Evolutionary conservation across 176 grass and related monocot genomes (phyloP), one percentile per base, ranked within the genome.

Genomic region (Chloris gayana): DNA sequence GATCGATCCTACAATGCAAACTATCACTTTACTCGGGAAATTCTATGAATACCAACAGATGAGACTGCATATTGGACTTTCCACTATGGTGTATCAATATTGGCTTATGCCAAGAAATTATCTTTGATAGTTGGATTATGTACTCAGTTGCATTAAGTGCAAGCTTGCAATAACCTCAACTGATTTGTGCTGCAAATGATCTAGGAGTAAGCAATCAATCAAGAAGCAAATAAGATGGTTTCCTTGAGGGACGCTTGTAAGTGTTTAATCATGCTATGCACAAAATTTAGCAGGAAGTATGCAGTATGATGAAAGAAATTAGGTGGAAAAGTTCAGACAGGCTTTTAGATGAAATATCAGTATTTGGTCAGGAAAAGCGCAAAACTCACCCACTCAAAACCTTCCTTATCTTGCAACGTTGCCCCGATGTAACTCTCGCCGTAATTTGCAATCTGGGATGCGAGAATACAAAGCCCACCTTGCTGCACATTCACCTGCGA

Each of bases 371-470:
- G 27, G 72, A 41, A 69, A 85, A 76, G 31, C 78, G 41, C 12
- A 66, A 82, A 82, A 76, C 88, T 95, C 39, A 99, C 96, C 96
- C 96, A 93, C 84, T 89, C 81, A 80, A 89, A 99, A 73, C 88
- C 93, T 70, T 95, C 84, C 73, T 93, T 99, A 45, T 99, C 93
- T 93, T 99, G 93, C 45, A 99, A 59, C 56, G 86, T 89, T 2
- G 90, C 96, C 14, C 96, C 93, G 63, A 95, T 88, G 24, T 87
- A 78, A 58, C 96, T 99, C 88, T 99, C 93, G 27, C 75, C 88
- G 91, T 91, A 95, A 77, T 99, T 99, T 57, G 96, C 96, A 89
- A 99, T 88, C 85, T 95, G 96, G 29, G 96, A 99, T 80, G 96
- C 93, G 68, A 95, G 50, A 80, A 95, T 85, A 79, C 96, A 99